These are phyloP conservation scores for Vaccinium vitisidaea DNA, from an alignment of 148 eudicot species.

Conservation along the genomic window DNA sequence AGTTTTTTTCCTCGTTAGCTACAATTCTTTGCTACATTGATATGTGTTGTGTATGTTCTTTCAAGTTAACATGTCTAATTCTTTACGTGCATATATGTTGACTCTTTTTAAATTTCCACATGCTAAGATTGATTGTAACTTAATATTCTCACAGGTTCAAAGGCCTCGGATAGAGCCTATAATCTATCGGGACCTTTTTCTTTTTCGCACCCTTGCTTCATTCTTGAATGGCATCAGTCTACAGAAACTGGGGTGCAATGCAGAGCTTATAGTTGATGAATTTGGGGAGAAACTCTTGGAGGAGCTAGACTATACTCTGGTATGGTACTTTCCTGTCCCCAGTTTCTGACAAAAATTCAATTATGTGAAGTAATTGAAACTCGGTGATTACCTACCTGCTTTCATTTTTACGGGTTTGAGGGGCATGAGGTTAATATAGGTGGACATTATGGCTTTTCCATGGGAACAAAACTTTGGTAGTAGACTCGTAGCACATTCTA, in stretches of 20 bases:
- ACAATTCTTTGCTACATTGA: not conserved
- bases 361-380: not conserved
- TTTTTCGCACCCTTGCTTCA: constrained; percentile 94
- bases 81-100: not conserved
- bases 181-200: constrained; percentile 89
- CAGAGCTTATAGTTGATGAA: constrained; percentile 97
- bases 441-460: not conserved
- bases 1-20: not conserved
- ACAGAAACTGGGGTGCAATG: constrained; percentile 95
- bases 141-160: constrained; percentile 63
- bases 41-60: not conserved
- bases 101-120: not conserved
- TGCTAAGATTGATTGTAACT: not conserved
- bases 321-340: constrained; percentile 18
- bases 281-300: constrained; percentile 99
- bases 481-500: not conserved
- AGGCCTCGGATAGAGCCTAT: constrained; percentile 98
- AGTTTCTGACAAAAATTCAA: not conserved
- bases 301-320: constrained; percentile 98
- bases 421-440: not conserved
- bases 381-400: not conserved
- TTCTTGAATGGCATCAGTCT: constrained; percentile 93
- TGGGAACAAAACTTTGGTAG: not conserved
- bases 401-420: not conserved
- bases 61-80: not conserved